Percentiles rank a stretch among this genome's conserved stretches.
Conservation (phyloP, 2,329 filamentous ascomycete species). For the Helotiales sp. region DNA sequence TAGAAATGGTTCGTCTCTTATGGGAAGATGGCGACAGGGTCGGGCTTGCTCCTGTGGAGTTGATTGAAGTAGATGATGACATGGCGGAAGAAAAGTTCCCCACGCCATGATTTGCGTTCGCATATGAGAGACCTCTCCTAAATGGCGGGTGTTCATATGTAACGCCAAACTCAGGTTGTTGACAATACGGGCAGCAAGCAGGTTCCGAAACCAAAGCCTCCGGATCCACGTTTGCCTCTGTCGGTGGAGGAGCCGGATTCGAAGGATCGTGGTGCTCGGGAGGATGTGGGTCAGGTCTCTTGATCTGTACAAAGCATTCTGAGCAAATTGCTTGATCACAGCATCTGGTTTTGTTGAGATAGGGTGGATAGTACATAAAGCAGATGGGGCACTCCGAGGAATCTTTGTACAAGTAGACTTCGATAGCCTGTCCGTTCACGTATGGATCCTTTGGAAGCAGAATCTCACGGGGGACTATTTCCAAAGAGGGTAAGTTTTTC, state of each 20-base stretch:
- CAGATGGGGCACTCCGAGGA: constrained; percentile 93
- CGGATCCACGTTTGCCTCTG: constrained; percentile 44
- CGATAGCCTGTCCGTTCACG: constrained; percentile 91
- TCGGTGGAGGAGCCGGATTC: constrained; percentile 42
- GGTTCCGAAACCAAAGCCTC: constrained; percentile 86
- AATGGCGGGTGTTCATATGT: constrained; percentile 91
- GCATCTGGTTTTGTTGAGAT: constrained; percentile 91
- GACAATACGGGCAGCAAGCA: constrained; percentile 92
- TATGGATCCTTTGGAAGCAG: constrained; percentile 80
- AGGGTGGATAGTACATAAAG: constrained; percentile 93
- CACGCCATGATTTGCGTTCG: constrained; percentile 55
- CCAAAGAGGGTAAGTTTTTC: constrained; percentile 72
- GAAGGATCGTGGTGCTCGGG: constrained; percentile 63
- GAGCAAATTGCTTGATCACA: constrained; percentile 97
- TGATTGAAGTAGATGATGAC: constrained; percentile 84
- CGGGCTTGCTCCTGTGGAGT: constrained; percentile 53
- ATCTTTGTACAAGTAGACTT: constrained; percentile 93
- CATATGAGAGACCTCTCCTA: constrained; percentile 78
- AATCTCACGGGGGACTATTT: constrained; percentile 79
- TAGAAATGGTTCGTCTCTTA: constrained; percentile 65
- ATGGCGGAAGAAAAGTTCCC: constrained; percentile 69
- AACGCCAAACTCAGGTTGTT: constrained; percentile 94
- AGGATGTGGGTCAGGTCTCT: constrained; percentile 87
- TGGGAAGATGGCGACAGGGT: constrained; percentile 32
- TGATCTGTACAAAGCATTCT: constrained; percentile 99